Evolutionary conservation across 768 basidiomycete genomes (phyloP), one percentile per base, ranked within the genome.

Genomic region (Termitomyces sp.): DNA sequence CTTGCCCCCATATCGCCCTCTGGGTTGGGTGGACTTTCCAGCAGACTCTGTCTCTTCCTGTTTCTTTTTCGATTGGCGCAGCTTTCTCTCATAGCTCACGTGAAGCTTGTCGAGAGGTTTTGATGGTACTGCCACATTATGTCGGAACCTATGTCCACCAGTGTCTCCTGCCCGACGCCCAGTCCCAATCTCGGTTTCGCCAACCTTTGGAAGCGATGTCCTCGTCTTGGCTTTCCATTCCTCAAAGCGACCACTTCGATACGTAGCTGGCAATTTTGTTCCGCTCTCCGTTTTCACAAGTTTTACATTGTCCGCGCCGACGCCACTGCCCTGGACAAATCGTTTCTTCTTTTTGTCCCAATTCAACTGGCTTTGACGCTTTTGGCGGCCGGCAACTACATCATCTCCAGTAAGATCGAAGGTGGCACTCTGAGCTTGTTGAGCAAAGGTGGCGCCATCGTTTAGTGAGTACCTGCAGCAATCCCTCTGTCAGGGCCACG

Each of bases 261-360:
- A 99, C 10, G 87, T 87, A 3, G 93, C 93, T 3, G 97, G 96
- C 19, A 99, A 77, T 46, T 88, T 84, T 15, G 87, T 84, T 3
- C 97, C 97, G 62, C 87, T 93, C 70, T 99, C 97, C 0, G 93
- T 93, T 62, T 82, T 84, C 62, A 99, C 88, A 60, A 98, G 78
- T 71, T 97, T 98, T 63, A 96, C 78, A 68, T 98, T 97, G 68
- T 98, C 93, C 8, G 93, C 83, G 19, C 93, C 96, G 43, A 72
- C 77, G 11, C 92, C 90, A 53, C 85, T 88, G 4, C 93, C 92
- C 62, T 89, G 83, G 41, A 96, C 77, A 60, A 97, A 97, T 65
- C 88, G 92, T 69, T 97, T 97, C 73, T 91, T 95, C 74, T 94
- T 95, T 65, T 91, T 90, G 71, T 98, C 94, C 97, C 97, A 99